A percentile compares a stretch with the other conserved stretches of the same genome.
Conservation (phyloP, 2,329 filamentous ascomycete genomes). For the Calcarisporium arbuscula region DNA sequence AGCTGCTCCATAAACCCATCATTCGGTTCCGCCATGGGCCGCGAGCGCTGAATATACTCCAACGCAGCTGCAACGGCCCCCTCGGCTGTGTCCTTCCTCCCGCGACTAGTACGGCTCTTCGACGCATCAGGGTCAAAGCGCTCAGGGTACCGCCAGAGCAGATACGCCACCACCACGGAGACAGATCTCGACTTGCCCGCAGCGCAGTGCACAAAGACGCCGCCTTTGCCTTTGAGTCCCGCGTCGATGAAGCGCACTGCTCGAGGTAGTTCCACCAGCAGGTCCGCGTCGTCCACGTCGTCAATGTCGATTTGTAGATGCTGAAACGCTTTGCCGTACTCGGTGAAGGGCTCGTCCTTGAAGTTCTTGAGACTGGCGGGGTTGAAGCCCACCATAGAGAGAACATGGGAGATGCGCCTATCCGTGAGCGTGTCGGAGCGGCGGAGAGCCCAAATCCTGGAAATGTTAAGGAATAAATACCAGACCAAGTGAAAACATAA, state of each 20-base stretch:
- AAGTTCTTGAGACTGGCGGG: constrained; percentile 33
- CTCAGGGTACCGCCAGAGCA: constrained; percentile 62
- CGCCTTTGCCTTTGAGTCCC: constrained; percentile 47
- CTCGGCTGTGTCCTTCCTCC: constrained; percentile 28
- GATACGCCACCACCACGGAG: constrained; percentile 74
- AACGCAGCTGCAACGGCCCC: constrained; percentile 58
- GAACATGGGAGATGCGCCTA: constrained; percentile 77
- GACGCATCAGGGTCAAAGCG: constrained; percentile 35
- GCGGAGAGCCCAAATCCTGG: constrained; percentile 72
- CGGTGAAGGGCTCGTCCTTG: constrained; percentile 41
- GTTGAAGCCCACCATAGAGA: constrained; percentile 68
- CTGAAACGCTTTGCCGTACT: constrained; percentile 52
- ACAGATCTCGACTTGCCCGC: constrained; percentile 96
- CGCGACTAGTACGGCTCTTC: not conserved
- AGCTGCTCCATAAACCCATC: constrained; percentile 87
- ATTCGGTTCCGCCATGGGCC: constrained; percentile 83
- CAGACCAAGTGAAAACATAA: not conserved
- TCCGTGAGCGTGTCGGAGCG: constrained; percentile 63
- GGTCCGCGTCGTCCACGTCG: constrained; percentile 83
- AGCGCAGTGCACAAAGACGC: constrained; percentile 64
- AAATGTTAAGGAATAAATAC: constrained; percentile 1
- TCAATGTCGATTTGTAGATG: constrained; percentile 81
- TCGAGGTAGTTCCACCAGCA: constrained; percentile 71
- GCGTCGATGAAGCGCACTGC: constrained; percentile 79
- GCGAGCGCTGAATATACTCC: constrained; percentile 58